Base-by-base conservation (phyloP, 2,329 filamentous ascomycete genomes). In the Cytospora mali region DNA sequence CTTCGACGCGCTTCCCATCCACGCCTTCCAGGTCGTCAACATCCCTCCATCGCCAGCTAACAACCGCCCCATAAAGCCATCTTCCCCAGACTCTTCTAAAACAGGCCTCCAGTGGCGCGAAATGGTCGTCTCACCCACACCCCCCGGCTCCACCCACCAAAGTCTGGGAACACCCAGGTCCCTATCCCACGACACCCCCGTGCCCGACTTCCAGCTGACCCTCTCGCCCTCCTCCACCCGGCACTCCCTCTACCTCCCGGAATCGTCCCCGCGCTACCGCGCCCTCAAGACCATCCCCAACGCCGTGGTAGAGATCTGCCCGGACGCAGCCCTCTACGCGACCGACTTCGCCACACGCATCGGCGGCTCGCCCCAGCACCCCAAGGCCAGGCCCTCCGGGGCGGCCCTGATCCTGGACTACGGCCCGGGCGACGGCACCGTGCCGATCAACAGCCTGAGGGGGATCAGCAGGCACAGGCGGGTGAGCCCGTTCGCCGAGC, bases 341-440 rank as follows among this genome's bases (percentile, higher is more conserved):
- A 81, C 88, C 51, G 91, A 96, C 72, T 92, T 99, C 73, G 92
- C 95, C 6, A 77, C 83, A 14, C 88, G 92, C 60, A 96, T 99
- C 70, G 94, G 94, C 58, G 92, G 92, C 57, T 80, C 84, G 0
- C 62, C 76, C 1, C 69, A 79, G 46, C 68, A 80, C 6, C 78
- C 81, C 0, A 93, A 92, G 72, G 68, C 80, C 0, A 73, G 72
- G 0, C 87, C 93, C 1, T 89, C 88, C 0, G 95, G 95, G 55
- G 95, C 93, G 10, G 95, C 94, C 0, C 81, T 99, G n/a, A 92
- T 99, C 69, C 86, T 99, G 52, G 95, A 99, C 78, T 99, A 99
- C 76, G 95, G 95, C 21, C 90, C 94, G 5, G 76, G 86, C 3
- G 81, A 87, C 62, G 75, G 75, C 69, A 90, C 80, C 0, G 88